Evolutionary conservation across 169 alveolate species (phyloP).

Genomic region (Eimeria maxima): DNA sequence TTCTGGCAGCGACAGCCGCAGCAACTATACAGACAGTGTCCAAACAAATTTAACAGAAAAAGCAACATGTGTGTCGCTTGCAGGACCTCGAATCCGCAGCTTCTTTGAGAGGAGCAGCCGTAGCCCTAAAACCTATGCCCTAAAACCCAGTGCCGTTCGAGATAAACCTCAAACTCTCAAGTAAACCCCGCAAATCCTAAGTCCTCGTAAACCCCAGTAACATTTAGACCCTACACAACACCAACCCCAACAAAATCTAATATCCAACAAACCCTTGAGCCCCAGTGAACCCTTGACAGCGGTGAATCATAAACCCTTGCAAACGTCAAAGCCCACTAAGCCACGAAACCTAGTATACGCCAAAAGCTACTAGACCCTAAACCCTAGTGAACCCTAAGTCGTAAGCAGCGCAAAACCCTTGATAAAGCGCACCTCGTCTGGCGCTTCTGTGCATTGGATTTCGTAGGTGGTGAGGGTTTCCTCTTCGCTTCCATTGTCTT

Average conservation of each 20-base stretch:
- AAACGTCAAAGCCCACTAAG: not conserved
- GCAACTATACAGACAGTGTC: not conserved
- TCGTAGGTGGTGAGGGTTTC: not conserved
- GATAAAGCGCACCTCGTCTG: not conserved
- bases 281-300: not conserved
- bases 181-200: too few species aligned
- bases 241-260: conserved; percentile 1
- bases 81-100: not conserved
- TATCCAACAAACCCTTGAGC: not conserved
- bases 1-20: conserved; percentile 38
- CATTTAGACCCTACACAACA: not conserved
- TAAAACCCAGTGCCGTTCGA: not conserved
- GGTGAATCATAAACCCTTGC: not conserved
- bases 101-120: not conserved
- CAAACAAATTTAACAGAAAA: not conserved
- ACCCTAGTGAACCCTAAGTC: not conserved
- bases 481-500: not conserved
- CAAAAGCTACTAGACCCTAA: not conserved
- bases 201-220: too few species aligned
- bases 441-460: conserved; percentile 2
- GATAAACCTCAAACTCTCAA: too few species aligned
- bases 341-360: not conserved
- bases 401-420: not conserved
- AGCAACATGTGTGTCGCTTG: not conserved
- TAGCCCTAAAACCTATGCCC: not conserved